Evolutionary conservation across 179 eudicot species (phyloP).

Genomic region (Silene noctiflora): DNA sequence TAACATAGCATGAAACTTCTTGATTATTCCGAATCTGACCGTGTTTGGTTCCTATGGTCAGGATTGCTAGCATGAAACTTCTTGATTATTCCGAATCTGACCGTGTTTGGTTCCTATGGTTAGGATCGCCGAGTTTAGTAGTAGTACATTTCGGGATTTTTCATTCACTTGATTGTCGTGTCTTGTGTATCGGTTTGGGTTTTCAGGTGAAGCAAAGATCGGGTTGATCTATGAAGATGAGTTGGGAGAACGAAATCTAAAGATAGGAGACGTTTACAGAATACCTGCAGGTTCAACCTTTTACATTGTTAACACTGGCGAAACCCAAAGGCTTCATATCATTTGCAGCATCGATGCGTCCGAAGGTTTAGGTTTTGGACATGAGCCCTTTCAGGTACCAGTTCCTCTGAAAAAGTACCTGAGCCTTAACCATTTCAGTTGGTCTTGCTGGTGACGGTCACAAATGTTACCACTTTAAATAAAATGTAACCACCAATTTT

Average conservation of each 20-base stretch:
- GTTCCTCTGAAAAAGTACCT: neutral
- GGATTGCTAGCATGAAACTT: too few relatives aligned
- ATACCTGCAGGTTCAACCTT: constrained; percentile 74
- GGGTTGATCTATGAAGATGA: constrained; percentile 65
- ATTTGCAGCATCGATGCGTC: constrained; percentile 68
- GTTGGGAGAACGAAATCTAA: constrained; percentile 46
- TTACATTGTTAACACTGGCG: constrained; percentile 60
- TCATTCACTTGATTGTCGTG: too few relatives aligned
- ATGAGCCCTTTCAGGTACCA: constrained; percentile 52
- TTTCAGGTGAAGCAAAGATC: constrained; percentile 67
- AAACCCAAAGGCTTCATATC: constrained; percentile 59
- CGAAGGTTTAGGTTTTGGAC: constrained; percentile 36
- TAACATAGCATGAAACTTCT: too few relatives aligned
- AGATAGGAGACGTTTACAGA: constrained; percentile 70
- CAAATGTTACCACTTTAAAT: too few relatives aligned
- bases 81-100: too few relatives aligned
- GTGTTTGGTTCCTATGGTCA: too few relatives aligned
- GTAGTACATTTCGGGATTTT: too few relatives aligned
- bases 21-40: too few relatives aligned
- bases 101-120: too few relatives aligned
- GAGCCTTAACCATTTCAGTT: neutral
- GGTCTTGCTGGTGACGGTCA: too few relatives aligned
- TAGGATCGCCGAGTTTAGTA: too few relatives aligned
- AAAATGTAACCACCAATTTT: too few relatives aligned
- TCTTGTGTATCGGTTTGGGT: neutral